A percentile compares a stretch with the other conserved stretches of the same genome.
phyloP scores from a whole-genome alignment of 495 filamentous ascomycete species.

The Daldinia decipiens region DNA sequence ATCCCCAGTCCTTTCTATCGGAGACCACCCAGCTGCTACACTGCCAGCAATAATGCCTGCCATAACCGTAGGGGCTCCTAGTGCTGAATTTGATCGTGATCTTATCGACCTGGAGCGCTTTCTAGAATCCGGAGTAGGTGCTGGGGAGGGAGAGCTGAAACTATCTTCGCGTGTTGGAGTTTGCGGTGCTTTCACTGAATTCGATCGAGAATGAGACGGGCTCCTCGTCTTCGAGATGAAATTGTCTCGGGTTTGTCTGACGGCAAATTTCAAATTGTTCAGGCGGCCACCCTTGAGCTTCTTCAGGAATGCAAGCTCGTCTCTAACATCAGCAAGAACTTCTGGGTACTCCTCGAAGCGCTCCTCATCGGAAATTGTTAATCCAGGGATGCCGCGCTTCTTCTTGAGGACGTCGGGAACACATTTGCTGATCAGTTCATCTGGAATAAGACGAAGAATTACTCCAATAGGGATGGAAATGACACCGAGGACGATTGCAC shows the following conservation, averaged over 20 bases:
- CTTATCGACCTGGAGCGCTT: slow-evolving; percentile 72
- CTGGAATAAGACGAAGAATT: slow-evolving; percentile 68
- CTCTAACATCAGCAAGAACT: slow-evolving; percentile 76
- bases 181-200: slow-evolving; percentile 66
- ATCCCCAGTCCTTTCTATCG: slow-evolving; percentile 67
- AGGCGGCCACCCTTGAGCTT: slow-evolving; percentile 90
- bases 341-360: slow-evolving; percentile 75
- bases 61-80: slow-evolving; percentile 86
- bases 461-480: slow-evolving; percentile 80
- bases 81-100: slow-evolving; percentile 86
- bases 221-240: slow-evolving; percentile 77
- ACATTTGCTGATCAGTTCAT: slow-evolving; percentile 70
- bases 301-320: slow-evolving; percentile 88
- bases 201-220: slow-evolving; percentile 76
- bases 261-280: slow-evolving; percentile 84
- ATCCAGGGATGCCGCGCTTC: slow-evolving; percentile 61
- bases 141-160: slow-evolving; percentile 61
- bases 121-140: slow-evolving; percentile 76
- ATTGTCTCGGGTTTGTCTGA: slow-evolving; percentile 79
- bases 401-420: slow-evolving; percentile 75
- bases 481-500: slow-evolving; percentile 75
- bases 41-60: slow-evolving; percentile 88
- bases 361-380: slow-evolving; percentile 77
- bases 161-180: slow-evolving; percentile 72
- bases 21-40: slow-evolving; percentile 86